phyloP scores from a whole-genome alignment of 2,329 filamentous ascomycete species.

The Boeremia exigua region DNA sequence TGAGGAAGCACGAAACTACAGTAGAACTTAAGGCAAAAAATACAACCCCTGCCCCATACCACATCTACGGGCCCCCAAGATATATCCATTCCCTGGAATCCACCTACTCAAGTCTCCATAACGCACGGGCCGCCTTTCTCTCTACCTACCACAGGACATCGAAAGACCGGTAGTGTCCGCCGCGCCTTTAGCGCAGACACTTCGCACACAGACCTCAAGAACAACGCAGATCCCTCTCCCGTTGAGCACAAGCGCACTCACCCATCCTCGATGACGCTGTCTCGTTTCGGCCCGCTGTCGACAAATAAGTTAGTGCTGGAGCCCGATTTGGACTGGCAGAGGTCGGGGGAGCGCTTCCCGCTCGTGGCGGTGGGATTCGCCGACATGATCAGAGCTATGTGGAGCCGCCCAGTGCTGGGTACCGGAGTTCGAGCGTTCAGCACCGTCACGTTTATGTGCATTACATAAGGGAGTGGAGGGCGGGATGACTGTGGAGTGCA shows the following conservation, averaged over 20 bases:
- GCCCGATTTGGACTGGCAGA: neutral
- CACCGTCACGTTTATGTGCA: neutral
- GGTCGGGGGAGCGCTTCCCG: no score
- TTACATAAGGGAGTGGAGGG: no score
- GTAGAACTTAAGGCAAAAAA: neutral
- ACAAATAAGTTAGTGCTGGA: neutral
- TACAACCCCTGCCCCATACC: neutral
- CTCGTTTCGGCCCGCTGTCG: neutral
- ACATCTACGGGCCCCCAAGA: neutral
- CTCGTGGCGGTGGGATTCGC: neutral
- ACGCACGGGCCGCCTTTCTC: neutral
- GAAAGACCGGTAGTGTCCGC: neutral
- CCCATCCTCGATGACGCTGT: neutral
- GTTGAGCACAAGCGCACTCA: neutral
- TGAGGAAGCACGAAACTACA: neutral
- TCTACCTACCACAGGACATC: neutral
- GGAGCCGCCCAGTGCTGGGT: neutral
- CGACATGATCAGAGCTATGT: neutral
- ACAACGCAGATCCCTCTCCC: neutral
- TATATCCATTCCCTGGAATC: neutral
- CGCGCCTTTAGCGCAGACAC: neutral
- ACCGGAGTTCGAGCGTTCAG: neutral
- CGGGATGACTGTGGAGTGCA: neutral
- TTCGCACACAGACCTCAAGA: constrained; percentile 4
- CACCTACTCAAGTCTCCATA: neutral